Conservation (phyloP, 495 filamentous ascomycete genomes). For the Endocarpon pusillum region DNA sequence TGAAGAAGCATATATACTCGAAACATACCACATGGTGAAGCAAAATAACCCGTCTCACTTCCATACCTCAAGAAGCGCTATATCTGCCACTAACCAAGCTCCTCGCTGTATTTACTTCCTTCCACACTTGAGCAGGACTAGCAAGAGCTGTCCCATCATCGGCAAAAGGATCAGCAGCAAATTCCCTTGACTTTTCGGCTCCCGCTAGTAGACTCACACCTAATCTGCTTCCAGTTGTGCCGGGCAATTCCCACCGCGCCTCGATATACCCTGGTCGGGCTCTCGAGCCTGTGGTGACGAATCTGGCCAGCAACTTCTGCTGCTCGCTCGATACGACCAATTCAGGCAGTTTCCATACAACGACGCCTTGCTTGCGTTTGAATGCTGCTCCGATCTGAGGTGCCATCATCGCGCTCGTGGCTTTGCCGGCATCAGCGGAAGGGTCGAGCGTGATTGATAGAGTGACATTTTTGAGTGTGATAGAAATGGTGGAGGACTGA, state of each 20-base stretch:
- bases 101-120: neutral
- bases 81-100: neutral
- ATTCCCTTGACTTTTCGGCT: conserved; percentile 23
- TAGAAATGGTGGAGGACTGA: conserved; percentile 27
- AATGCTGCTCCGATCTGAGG: conserved; percentile 43
- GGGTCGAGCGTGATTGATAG: conserved; percentile 62
- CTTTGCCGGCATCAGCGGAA: conserved; percentile 24
- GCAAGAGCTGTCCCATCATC: neutral
- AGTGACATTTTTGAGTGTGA: conserved; percentile 66
- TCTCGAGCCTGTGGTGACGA: neutral
- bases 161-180: conserved; percentile 15
- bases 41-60: no score
- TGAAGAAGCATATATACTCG: no score
- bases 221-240: neutral
- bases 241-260: neutral
- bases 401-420: conserved; percentile 28
- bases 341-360: conserved; percentile 83
- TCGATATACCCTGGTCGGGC: neutral
- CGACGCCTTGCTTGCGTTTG: conserved; percentile 68
- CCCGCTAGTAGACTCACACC: conserved; percentile 8
- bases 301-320: neutral
- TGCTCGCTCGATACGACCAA: conserved; percentile 20
- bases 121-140: neutral
- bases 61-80: conserved; percentile 1
- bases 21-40: no score